Evolutionary conservation across 345 rosid species (phyloP).

Genomic region (Heritiera fomes): DNA sequence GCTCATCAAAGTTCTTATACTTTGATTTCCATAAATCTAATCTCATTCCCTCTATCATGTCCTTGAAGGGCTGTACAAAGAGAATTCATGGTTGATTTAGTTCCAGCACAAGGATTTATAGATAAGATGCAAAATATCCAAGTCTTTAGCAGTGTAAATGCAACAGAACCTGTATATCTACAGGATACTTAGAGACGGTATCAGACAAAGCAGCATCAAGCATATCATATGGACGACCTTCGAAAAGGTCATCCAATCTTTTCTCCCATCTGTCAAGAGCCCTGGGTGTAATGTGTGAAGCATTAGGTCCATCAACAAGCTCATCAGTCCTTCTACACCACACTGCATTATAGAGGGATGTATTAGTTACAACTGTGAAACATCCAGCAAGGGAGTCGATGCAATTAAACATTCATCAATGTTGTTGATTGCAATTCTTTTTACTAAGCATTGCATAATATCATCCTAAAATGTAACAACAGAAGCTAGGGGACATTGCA

Average conservation of each 20-base stretch:
- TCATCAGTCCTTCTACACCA: conserved; percentile 67
- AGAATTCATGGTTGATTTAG: neutral
- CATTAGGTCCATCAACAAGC: conserved; percentile 57
- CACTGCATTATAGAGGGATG: conserved; percentile 30
- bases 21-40: conserved; percentile 46
- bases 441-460: neutral
- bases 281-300: conserved; percentile 49
- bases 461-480: neutral
- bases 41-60: conserved; percentile 60
- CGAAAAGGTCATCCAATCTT: conserved; percentile 43
- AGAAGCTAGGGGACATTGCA: neutral
- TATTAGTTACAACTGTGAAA: neutral
- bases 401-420: neutral
- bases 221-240: conserved; percentile 50
- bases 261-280: conserved; percentile 57
- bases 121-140: neutral
- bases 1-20: conserved; percentile 51
- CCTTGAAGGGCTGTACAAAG: conserved; percentile 48
- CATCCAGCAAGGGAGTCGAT: neutral
- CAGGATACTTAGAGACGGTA: conserved; percentile 47
- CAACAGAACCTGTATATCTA: conserved; percentile 49
- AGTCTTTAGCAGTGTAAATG: neutral
- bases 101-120: neutral
- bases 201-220: conserved; percentile 52
- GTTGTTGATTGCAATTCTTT: neutral